Base-by-base conservation (phyloP, 2,329 filamentous ascomycete species). In the Fusarium nanum region DNA sequence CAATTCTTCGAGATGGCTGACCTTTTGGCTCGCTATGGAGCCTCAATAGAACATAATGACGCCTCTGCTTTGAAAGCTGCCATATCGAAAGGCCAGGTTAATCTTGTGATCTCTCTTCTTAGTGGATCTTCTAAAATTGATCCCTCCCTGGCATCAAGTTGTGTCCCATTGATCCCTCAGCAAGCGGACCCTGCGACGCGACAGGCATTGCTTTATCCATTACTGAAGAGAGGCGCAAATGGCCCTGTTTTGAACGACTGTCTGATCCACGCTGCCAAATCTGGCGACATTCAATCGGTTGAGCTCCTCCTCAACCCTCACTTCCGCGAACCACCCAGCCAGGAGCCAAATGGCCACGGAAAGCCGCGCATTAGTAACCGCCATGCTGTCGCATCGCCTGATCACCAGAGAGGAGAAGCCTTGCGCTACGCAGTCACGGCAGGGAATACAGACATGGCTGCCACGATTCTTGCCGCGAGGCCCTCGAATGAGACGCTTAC, bases 1-100 rank as follows among this genome's bases (percentile, higher is more conserved):
- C 83, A 85, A 45, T 88, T 85, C 63, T 81, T 85, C 59, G 85
- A 87, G 42, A 86, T 89, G 83, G 83, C 87, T 4, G 79, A 78
- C 40, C 77, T 89, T n/a, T 77, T 90, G 9, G 80, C 87, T 23
- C 76, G 78, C 6, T 84, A 88, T 57, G 86, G 86, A 10, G 86
- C 86, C 1, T 87, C 87, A 0, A 79, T 88, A 30, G 86, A 88
- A 67, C 85, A 85, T 60, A 82, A 87, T 41, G 82, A 86, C 49
- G 86, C 83, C 1, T 76, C 80, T 9, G 83, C 83, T 3, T 60
- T 89, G 6, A 83, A 84, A n/a, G 80, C 79, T 25, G 84, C 85
- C 5, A 82, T 89, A 37, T 71, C 72, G 5, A 76, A 75, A 20
- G 83, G 83, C 1, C 83, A 86, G 20, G 70, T 83, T 7, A 82